A percentile compares a stretch with the other conserved stretches of the same genome.
Evolutionary conservation across 441 rosid genomes (phyloP).

Genomic region (Populus hybrid): DNA sequence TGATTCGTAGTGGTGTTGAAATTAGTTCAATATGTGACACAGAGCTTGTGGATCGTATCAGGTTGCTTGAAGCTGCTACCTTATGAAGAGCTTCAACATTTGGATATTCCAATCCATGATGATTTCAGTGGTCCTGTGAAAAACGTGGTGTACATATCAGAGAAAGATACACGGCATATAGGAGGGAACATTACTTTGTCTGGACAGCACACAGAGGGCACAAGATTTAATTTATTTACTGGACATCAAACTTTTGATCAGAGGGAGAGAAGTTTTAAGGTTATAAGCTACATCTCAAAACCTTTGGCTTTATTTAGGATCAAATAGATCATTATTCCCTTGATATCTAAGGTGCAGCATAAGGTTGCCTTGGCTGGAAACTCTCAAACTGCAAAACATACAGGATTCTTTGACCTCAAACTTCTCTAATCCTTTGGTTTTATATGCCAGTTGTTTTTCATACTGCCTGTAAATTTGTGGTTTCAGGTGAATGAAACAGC

Average conservation of each 20-base stretch:
- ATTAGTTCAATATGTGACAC: conserved; percentile 11
- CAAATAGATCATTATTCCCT: conserved; percentile 17
- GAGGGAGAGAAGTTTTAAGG: conserved; percentile 88
- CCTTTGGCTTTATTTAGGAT: conserved; percentile 4
- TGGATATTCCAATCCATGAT: conserved; percentile 50
- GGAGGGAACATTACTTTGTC: conserved; percentile 27
- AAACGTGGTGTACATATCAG: conserved; percentile 52
- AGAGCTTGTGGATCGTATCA: conserved; percentile 29
- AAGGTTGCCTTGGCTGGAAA: background rate
- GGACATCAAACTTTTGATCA: conserved; percentile 79
- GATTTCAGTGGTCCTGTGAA: conserved; percentile 52
- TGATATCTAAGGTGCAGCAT: background rate
- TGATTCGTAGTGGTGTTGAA: background rate
- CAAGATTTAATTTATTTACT: conserved; percentile 76
- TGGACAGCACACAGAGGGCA: conserved; percentile 33
- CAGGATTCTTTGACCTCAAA: background rate
- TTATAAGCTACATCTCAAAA: conserved; percentile 20
- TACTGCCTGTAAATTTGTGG: conserved; percentile 18
- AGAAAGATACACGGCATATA: conserved; percentile 20
- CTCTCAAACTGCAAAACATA: background rate
- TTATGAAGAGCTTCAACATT: conserved; percentile 63
- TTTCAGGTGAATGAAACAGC: conserved; percentile 66
- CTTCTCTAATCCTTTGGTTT: background rate
- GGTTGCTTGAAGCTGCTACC: conserved; percentile 88
- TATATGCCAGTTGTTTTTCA: conserved; percentile 20